These are phyloP conservation scores for Vaccinium darrowii DNA, from an alignment of 148 eudicot species.

Conservation along the genomic window DNA sequence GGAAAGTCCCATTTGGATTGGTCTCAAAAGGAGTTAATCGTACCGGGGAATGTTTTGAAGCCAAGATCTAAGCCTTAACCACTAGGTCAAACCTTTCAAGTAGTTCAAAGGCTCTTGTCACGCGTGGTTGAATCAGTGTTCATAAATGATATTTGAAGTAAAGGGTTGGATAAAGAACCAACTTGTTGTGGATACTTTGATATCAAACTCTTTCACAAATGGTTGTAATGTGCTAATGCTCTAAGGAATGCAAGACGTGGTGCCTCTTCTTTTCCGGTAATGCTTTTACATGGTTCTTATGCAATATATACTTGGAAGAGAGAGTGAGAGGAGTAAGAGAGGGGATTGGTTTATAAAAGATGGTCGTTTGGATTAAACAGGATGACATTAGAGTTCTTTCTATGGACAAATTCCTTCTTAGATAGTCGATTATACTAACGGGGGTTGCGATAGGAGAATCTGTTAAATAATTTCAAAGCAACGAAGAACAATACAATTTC, in stretches of 20 bases:
- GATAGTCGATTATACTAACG: background rate
- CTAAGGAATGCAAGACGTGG: background rate
- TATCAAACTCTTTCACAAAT: too few relatives aligned
- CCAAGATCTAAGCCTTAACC: too few relatives aligned
- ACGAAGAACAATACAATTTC: too few relatives aligned
- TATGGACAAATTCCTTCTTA: too few relatives aligned
- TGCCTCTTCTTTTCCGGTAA: background rate
- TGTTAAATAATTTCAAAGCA: too few relatives aligned
- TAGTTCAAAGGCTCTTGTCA: background rate
- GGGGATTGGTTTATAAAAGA: background rate
- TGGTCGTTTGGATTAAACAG: background rate
- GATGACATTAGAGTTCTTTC: background rate
- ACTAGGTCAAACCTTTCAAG: too few relatives aligned
- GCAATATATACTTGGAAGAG: background rate
- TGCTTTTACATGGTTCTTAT: too few relatives aligned
- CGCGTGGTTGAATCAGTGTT: background rate
- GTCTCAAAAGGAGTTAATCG: too few relatives aligned
- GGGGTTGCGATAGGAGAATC: background rate
- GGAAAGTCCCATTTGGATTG: too few relatives aligned
- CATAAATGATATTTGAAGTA: background rate
- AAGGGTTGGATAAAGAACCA: background rate
- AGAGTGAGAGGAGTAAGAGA: background rate
- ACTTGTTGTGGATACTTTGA: background rate
- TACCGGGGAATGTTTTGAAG: too few relatives aligned
- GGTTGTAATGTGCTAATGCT: background rate